phyloP scores from a whole-genome alignment of 2,329 filamentous ascomycete species.

The Pestalotiopsis fici region DNA sequence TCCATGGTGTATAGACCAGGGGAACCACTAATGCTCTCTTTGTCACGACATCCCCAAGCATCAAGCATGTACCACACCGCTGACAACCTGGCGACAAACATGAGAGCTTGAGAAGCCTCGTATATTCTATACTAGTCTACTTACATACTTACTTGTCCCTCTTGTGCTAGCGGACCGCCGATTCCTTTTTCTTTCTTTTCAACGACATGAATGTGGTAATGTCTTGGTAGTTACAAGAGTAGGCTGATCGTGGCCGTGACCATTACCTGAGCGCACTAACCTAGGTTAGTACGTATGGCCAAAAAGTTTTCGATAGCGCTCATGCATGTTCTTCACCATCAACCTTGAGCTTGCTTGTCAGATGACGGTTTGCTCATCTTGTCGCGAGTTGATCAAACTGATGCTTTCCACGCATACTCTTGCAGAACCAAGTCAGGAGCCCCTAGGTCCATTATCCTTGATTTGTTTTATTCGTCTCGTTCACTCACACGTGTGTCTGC shows the following conservation, averaged over 20 bases:
- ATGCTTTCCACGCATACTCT: neutral
- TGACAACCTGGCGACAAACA: neutral
- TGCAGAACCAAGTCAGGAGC: neutral
- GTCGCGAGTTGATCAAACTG: neutral
- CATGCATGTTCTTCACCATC: neutral
- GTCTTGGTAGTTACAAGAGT: too few species aligned
- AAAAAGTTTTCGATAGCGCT: neutral
- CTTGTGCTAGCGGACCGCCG: neutral
- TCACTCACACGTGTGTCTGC: neutral
- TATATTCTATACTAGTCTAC: neutral
- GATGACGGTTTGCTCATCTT: neutral
- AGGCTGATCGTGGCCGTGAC: neutral
- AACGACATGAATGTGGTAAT: neutral
- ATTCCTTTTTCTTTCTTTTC: neutral
- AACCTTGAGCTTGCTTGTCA: constrained; percentile 1
- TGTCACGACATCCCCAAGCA: neutral
- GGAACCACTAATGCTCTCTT: neutral
- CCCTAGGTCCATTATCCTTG: neutral
- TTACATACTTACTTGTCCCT: too few species aligned
- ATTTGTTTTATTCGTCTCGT: neutral
- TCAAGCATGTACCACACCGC: neutral
- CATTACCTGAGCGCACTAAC: neutral
- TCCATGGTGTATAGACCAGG: neutral
- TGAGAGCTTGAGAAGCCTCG: neutral
- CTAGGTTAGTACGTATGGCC: neutral